phyloP scores from a whole-genome alignment of 495 filamentous ascomycete species.

The Paragyromitra xinjiangensis region DNA sequence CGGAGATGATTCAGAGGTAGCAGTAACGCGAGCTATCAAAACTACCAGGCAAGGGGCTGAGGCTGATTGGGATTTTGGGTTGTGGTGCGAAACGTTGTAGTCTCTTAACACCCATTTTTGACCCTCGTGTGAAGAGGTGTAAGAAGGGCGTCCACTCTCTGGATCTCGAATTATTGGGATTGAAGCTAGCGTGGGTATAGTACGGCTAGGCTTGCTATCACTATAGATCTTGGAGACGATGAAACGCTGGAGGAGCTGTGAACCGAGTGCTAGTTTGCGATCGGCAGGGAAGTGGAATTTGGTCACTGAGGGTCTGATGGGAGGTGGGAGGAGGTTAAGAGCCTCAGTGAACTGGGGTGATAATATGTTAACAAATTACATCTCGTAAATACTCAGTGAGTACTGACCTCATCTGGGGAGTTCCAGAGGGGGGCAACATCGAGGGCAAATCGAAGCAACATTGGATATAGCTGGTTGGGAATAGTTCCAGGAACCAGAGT shows the following conservation, averaged over 20 bases:
- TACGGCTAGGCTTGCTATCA: conserved; percentile 25
- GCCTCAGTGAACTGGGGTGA: conserved; percentile 27
- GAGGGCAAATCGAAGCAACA: conserved; percentile 51
- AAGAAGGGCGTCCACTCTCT: conserved; percentile 49
- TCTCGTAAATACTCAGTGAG: background rate
- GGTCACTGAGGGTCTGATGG: conserved; percentile 22
- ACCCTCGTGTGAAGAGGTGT: conserved; percentile 21
- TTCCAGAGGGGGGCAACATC: conserved; percentile 52
- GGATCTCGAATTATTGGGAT: conserved; percentile 42
- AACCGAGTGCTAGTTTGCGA: conserved; percentile 52
- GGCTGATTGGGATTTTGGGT: conserved; percentile 33
- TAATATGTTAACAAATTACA: conserved; percentile 8
- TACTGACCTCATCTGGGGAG: conserved; percentile 42
- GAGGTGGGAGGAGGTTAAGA: conserved; percentile 51
- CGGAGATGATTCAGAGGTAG: background rate
- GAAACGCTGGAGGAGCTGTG: conserved; percentile 56
- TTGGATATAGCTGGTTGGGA: background rate
- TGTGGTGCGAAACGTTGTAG: conserved; percentile 57
- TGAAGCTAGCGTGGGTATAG: conserved; percentile 37
- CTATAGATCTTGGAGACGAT: conserved; percentile 38
- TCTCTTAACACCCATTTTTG: conserved; percentile 39
- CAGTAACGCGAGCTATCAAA: conserved; percentile 36
- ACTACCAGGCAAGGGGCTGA: conserved; percentile 39
- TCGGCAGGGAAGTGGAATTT: conserved; percentile 55
- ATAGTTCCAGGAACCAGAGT: conserved; percentile 3